Evolutionary conservation across 345 rosid species (phyloP).

Genomic region (Raphanus sativus): DNA sequence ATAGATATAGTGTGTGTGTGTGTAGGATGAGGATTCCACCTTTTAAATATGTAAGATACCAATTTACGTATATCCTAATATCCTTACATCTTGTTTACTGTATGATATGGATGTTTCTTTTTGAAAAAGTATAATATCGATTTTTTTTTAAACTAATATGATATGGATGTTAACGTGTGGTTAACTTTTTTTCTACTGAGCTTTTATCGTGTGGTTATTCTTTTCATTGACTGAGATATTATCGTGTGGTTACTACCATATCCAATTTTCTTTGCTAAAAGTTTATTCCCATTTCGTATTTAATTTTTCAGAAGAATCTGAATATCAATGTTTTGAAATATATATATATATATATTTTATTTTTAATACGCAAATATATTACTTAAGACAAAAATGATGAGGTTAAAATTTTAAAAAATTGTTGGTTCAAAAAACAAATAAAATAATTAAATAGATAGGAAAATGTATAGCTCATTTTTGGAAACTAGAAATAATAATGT

Average conservation of each 20-base stretch:
- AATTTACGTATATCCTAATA: conserved; percentile 14
- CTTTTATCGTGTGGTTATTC: neutral
- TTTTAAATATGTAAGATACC: neutral
- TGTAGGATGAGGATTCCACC: neutral
- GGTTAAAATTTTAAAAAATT: neutral
- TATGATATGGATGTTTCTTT: neutral
- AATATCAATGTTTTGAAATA: neutral
- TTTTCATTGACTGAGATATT: neutral
- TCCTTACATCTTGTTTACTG: neutral
- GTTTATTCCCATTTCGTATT: neutral
- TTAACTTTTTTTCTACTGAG: too few species aligned
- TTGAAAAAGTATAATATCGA: too few species aligned
- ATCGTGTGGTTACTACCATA: neutral
- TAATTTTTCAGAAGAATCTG: neutral
- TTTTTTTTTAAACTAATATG: too few species aligned
- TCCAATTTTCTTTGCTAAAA: neutral
- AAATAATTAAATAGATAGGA: neutral
- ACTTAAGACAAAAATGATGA: neutral
- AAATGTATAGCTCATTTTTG: neutral
- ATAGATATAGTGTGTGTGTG: neutral
- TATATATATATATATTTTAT: neutral
- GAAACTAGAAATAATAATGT: neutral
- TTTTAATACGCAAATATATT: neutral
- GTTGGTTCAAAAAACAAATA: neutral
- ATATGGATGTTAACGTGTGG: neutral